These are phyloP conservation scores for Claviceps sp. DNA, from an alignment of 2,329 filamentous ascomycete species.

Conservation along the genomic window DNA sequence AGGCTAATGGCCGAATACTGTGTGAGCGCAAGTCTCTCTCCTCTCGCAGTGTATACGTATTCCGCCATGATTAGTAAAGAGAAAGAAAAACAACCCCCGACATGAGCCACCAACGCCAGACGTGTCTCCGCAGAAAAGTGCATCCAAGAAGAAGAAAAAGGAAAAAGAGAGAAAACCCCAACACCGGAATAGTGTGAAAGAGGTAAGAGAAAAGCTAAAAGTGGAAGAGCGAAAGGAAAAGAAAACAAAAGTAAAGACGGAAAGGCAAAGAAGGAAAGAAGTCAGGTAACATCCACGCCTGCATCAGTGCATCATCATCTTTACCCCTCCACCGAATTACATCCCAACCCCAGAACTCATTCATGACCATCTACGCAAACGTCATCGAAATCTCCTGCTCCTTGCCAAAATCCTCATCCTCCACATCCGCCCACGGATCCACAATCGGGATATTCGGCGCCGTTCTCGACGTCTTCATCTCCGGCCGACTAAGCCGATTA, in stretches of 20 bases:
- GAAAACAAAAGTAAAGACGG: not conserved
- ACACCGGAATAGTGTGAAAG: not conserved
- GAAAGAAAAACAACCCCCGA: too few species aligned
- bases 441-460: constrained; percentile 35
- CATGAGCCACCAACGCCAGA: too few species aligned
- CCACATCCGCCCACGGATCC: constrained; percentile 59
- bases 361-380: constrained; percentile 44
- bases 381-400: constrained; percentile 71
- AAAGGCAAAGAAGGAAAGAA: not conserved
- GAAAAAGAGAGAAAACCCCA: not conserved
- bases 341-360: too few species aligned
- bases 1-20: too few species aligned
- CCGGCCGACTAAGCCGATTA: constrained; percentile 17
- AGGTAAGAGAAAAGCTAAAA: not conserved
- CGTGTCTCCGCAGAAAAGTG: too few species aligned
- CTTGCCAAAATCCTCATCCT: constrained; percentile 55
- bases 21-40: too few species aligned
- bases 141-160: not conserved
- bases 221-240: not conserved
- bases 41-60: too few species aligned
- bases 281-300: not conserved
- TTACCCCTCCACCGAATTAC: not conserved
- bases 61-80: too few species aligned
- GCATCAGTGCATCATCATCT: not conserved
- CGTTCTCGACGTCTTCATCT: constrained; percentile 29